phyloP scores from a whole-genome alignment of 1,284 basidiomycete species.

The Porphyrellus sp. region DNA sequence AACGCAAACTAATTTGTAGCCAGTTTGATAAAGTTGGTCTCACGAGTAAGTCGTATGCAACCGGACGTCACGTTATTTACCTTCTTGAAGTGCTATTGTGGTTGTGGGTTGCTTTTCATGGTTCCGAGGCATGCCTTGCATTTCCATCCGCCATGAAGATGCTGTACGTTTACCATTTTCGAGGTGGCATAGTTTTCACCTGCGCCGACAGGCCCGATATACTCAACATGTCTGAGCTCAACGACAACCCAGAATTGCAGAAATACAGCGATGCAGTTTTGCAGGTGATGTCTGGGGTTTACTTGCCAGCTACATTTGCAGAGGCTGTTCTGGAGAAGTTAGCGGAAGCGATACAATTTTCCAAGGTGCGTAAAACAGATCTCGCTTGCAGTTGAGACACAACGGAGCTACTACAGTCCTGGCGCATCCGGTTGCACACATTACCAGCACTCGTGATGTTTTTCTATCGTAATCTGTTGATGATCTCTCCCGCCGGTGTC shows the following conservation, averaged over 20 bases:
- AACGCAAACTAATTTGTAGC: conserved; percentile 18
- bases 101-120: conserved; percentile 74
- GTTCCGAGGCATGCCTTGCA: conserved; percentile 60
- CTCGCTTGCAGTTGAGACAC: conserved; percentile 1
- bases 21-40: conserved; percentile 86
- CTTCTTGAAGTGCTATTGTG: conserved; percentile 63
- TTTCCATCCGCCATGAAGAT: conserved; percentile 76
- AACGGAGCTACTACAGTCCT: conserved; percentile 49
- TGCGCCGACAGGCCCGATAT: conserved; percentile 60
- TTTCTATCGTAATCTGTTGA: conserved; percentile 82
- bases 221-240: conserved; percentile 77
- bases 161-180: conserved; percentile 52
- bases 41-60: conserved; percentile 49
- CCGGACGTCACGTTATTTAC: conserved; percentile 13
- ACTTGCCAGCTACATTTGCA: conserved; percentile 60
- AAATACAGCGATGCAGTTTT: conserved; percentile 72
- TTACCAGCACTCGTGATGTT: conserved; percentile 76
- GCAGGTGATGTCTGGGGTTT: conserved; percentile 69
- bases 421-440: conserved; percentile 75
- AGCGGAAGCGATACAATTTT: conserved; percentile 64
- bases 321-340: conserved; percentile 59
- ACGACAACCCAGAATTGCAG: conserved; percentile 71
- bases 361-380: conserved; percentile 46
- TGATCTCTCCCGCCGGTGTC: conserved; percentile 65
- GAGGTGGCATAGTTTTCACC: conserved; percentile 7